These are phyloP conservation scores for Xylaria sp. DNA, from an alignment of 2,329 filamentous ascomycete species.

Conservation along the genomic window DNA sequence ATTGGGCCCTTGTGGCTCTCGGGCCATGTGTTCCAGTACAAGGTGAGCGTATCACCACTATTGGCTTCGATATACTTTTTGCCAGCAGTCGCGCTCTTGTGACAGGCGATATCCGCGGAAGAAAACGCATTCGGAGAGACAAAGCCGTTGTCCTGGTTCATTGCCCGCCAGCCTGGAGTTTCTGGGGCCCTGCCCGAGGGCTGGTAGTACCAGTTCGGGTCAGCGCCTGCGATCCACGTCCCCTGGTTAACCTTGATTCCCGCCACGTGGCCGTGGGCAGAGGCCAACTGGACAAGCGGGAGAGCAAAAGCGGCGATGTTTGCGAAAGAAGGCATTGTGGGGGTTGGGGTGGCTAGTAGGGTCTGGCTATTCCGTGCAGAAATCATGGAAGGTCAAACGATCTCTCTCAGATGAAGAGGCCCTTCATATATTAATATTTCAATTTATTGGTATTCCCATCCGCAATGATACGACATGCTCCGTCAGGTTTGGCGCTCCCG, in stretches of 20 bases:
- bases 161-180: constrained; percentile 47
- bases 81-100: constrained; percentile 48
- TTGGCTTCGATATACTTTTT: constrained; percentile 35
- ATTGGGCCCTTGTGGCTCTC: constrained; percentile 44
- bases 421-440: constrained; percentile 16
- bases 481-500: constrained; percentile 9
- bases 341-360: constrained; percentile 1
- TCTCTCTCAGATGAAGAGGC: not conserved
- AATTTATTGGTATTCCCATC: not conserved
- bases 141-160: constrained; percentile 57
- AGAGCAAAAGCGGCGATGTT: constrained; percentile 21
- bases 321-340: constrained; percentile 28
- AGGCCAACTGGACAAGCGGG: constrained; percentile 23
- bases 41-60: constrained; percentile 39
- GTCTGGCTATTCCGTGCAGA: constrained; percentile 13
- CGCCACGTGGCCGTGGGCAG: constrained; percentile 34
- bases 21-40: constrained; percentile 46
- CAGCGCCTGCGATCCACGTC: constrained; percentile 25
- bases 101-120: constrained; percentile 53
- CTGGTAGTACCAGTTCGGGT: constrained; percentile 38
- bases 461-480: constrained; percentile 7
- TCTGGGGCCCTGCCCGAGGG: constrained; percentile 22
- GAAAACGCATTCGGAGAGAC: constrained; percentile 50
- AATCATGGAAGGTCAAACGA: constrained; percentile 13
- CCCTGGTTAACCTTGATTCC: constrained; percentile 34